phyloP scores from a whole-genome alignment of 768 basidiomycete species.

The Pisolithus microcarpus region DNA sequence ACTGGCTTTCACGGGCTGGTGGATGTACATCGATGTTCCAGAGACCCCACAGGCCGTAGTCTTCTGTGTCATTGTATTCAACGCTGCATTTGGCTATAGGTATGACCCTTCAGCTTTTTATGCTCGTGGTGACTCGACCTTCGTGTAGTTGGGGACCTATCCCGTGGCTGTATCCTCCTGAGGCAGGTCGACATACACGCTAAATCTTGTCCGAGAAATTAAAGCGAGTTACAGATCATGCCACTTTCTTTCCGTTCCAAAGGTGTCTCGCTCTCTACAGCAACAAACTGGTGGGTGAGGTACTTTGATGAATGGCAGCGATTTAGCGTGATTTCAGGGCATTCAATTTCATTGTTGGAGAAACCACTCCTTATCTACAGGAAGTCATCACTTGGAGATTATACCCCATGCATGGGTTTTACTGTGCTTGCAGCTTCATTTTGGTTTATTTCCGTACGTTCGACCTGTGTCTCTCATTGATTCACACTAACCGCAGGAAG shows the following conservation, averaged over 20 bases:
- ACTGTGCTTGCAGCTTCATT: slow-evolving; percentile 81
- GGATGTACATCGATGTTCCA: slow-evolving; percentile 86
- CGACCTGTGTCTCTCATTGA: not conserved
- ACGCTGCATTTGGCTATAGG: slow-evolving; percentile 90
- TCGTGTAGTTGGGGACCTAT: slow-evolving; percentile 71
- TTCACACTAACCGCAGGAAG: slow-evolving; percentile 30
- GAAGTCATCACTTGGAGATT: slow-evolving; percentile 84
- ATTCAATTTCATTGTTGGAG: slow-evolving; percentile 90
- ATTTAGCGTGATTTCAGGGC: slow-evolving; percentile 32
- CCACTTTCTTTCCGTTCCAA: slow-evolving; percentile 85
- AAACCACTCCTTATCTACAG: slow-evolving; percentile 80
- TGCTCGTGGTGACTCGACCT: slow-evolving; percentile 1
- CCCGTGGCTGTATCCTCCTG: slow-evolving; percentile 85
- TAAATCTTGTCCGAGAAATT: not conserved
- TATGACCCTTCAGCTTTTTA: slow-evolving; percentile 17
- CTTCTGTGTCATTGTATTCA: slow-evolving; percentile 82
- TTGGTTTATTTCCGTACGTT: slow-evolving; percentile 74
- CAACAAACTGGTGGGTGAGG: slow-evolving; percentile 55
- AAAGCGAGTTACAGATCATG: slow-evolving; percentile 58
- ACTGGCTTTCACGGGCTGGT: slow-evolving; percentile 79
- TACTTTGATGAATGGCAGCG: not conserved
- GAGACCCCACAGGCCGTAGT: slow-evolving; percentile 86
- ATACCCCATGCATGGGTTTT: slow-evolving; percentile 95
- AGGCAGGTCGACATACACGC: slow-evolving; percentile 36
- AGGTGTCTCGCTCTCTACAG: slow-evolving; percentile 92